Evolutionary conservation across 1,284 basidiomycete genomes (phyloP).

Genomic region (Lignosus rhinocerotis): DNA sequence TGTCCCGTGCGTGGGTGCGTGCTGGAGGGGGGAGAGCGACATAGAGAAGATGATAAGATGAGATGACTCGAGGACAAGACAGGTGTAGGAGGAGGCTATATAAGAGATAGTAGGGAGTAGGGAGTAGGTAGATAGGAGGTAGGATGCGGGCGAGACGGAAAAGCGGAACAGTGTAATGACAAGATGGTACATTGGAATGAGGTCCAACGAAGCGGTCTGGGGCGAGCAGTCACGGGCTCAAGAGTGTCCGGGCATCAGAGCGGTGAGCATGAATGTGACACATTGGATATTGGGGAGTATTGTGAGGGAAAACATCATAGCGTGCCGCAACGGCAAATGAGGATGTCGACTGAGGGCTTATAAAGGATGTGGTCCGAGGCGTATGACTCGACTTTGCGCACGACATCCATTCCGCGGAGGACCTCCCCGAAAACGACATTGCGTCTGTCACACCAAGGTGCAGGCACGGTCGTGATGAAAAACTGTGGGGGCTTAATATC

Average conservation of each 20-base stretch:
- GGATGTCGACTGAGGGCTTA: conserved; percentile 36
- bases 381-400: conserved; percentile 41
- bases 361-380: conserved; percentile 37
- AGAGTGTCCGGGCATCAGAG: not conserved
- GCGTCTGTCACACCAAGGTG: conserved; percentile 56
- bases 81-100: too few relatives aligned
- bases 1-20: too few relatives aligned
- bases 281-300: not conserved
- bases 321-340: conserved; percentile 31
- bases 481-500: conserved; percentile 42
- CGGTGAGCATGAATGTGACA: not conserved
- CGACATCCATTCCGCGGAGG: conserved; percentile 41
- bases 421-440: conserved; percentile 55
- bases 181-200: not conserved
- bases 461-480: conserved; percentile 68
- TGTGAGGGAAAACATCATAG: conserved; percentile 4
- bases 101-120: not conserved
- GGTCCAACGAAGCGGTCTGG: not conserved
- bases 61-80: too few relatives aligned
- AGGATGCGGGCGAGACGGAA: not conserved
- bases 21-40: too few relatives aligned
- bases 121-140: not conserved
- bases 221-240: too few relatives aligned
- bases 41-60: too few relatives aligned
- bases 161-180: not conserved